These are phyloP conservation scores for Rhodomyrtus psidioides DNA, from an alignment of 441 rosid species.

Conservation along the genomic window DNA sequence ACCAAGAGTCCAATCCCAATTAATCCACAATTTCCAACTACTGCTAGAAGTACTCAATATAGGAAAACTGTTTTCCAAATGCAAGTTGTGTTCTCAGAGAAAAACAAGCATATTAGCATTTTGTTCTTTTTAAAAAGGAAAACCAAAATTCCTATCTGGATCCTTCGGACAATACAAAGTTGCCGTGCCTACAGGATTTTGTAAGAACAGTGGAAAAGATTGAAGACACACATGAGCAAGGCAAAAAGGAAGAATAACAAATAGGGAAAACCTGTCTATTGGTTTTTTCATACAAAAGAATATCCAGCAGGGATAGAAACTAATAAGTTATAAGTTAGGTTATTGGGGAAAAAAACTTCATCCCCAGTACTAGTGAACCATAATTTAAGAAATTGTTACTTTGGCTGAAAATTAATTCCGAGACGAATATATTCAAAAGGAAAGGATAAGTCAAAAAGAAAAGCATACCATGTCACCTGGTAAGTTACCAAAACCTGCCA, in stretches of 20 bases:
- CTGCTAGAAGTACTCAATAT: background rate
- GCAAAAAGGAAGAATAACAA: background rate
- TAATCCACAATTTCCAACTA: background rate
- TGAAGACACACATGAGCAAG: background rate
- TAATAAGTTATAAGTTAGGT: background rate
- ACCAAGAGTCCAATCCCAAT: background rate
- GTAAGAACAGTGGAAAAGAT: background rate
- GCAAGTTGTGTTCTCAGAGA: background rate
- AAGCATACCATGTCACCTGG: constrained; percentile 92
- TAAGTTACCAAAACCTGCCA: constrained; percentile 98
- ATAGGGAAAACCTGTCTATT: background rate
- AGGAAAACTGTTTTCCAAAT: background rate
- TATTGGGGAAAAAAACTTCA: background rate
- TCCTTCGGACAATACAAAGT: background rate
- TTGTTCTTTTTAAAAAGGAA: background rate
- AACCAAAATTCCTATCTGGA: background rate
- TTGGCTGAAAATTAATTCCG: background rate
- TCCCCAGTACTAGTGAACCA: background rate
- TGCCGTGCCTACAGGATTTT: background rate
- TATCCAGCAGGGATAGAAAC: background rate
- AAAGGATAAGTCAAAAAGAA: background rate
- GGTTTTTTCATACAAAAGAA: background rate
- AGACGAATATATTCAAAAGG: background rate
- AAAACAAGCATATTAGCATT: background rate
- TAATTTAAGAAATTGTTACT: background rate